These are phyloP conservation scores for Tephrocybe sp. DNA, from an alignment of 768 basidiomycete genomes.

Conservation along the genomic window DNA sequence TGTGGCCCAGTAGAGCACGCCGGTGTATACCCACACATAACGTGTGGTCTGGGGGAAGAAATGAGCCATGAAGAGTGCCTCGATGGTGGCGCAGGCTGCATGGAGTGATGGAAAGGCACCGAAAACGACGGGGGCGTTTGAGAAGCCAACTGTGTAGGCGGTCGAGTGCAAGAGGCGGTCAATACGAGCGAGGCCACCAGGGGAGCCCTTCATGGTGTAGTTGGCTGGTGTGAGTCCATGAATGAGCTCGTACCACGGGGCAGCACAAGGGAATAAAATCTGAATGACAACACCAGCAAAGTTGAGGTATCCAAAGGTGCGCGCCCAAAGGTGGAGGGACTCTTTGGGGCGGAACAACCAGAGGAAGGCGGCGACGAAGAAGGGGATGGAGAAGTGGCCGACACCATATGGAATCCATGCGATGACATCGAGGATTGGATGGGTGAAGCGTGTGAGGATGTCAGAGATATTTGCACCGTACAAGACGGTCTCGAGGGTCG, in stretches of 20 bases:
- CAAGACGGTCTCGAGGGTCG: slow-evolving; percentile 91
- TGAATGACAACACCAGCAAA: slow-evolving; percentile 85
- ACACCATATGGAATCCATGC: slow-evolving; percentile 99
- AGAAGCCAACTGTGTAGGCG: slow-evolving; percentile 80
- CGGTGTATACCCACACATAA: slow-evolving; percentile 82
- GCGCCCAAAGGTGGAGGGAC: slow-evolving; percentile 80
- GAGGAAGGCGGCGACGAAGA: slow-evolving; percentile 80
- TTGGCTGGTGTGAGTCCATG: slow-evolving; percentile 95
- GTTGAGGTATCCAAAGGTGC: slow-evolving; percentile 93
- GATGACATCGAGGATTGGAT: slow-evolving; percentile 87
- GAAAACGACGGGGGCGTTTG: slow-evolving; percentile 89
- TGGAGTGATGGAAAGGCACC: slow-evolving; percentile 97
- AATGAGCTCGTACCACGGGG: slow-evolving; percentile 98
- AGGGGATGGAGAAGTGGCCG: slow-evolving; percentile 84
- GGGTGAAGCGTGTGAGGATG: slow-evolving; percentile 92
- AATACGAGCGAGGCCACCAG: slow-evolving; percentile 91
- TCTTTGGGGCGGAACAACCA: slow-evolving; percentile 90
- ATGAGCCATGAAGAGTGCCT: slow-evolving; percentile 90
- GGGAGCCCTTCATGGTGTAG: slow-evolving; percentile 89
- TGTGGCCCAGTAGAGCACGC: slow-evolving; percentile 93
- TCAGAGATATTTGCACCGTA: slow-evolving; percentile 99
- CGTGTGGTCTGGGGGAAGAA: slow-evolving; percentile 81
- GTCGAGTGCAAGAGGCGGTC: slow-evolving; percentile 79
- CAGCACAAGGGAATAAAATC: slow-evolving; percentile 87
- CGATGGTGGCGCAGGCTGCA: slow-evolving; percentile 86